Evolutionary conservation across 1,284 basidiomycete species (phyloP), one percentile per base, ranked within the genome.

Genomic region (Schizophyllum amplum): DNA sequence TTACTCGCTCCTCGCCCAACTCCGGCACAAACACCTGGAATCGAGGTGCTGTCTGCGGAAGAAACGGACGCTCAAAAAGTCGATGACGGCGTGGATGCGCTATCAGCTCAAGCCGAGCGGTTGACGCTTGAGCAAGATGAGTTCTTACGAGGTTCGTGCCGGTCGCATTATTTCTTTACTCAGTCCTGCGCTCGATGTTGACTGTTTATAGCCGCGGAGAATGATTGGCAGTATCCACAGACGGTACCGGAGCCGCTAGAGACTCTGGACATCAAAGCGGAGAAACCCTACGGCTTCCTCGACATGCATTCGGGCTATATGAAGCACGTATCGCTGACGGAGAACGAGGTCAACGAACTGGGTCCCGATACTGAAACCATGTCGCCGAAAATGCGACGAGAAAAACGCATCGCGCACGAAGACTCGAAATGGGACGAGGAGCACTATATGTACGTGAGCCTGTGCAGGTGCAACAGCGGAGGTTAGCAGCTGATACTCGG

Each of bases 361-460:
- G 88, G 87, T 4, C 54, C 70, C n/a, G 77, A 85, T 58, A 83
- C 77, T 17, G 89, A 92, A 69, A 75, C 66, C 0, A 72, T 73
- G 49, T 59, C 69, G 1, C 67, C 61, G 1, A 63, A 64, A 3
- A 76, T 80, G 49, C 71, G 82, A 47, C 73, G 79, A 23, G 58
- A 51, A 22, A 63, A 69, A 53, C 74, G 83, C 47, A 62, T 78
- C n/a, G 63, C 56, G 24, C 59, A 57, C 27, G 61, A 62, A 49
- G 52, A 61, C 23, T 59, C 78, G 46, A 90, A 90, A 69, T 92
- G 85, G 79, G 85, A 92, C 63, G 83, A 82, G 65, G 88, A 91
- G 64, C 76, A 92, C 69, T 92, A 92, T 65, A 83, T 90, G 89
- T 89, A 67, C n/a, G n/a, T n/a, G n/a, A n/a, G n/a, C n/a, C n/a